Conservation (phyloP, 73 alveolate species). For the Paraurostyla sp. region DNA sequence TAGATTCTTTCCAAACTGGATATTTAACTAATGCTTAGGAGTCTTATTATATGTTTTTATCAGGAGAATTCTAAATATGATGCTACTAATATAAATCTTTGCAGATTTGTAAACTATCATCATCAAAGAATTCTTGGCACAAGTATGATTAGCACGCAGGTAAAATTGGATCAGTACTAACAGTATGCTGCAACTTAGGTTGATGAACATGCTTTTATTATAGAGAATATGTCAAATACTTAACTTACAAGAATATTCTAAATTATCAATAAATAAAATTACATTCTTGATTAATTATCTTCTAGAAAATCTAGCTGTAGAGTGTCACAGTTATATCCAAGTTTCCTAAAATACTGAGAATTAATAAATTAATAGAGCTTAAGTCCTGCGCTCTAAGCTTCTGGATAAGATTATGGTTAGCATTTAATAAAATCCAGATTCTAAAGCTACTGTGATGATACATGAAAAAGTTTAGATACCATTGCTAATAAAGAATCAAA, state of each 20-base stretch:
- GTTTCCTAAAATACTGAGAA: neutral
- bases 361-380: neutral
- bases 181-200: too few relatives aligned
- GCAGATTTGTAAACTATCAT: too few relatives aligned
- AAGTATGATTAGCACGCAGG: neutral
- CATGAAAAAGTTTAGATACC: constrained; percentile 13
- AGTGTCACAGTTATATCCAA: neutral
- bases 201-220: neutral
- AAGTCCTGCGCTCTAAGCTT: neutral
- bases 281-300: neutral
- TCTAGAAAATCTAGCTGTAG: constrained; percentile 7
- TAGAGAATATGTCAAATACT: neutral
- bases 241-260: constrained; percentile 7
- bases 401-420: neutral
- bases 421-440: neutral
- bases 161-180: neutral
- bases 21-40: too few relatives aligned
- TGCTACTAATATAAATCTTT: too few relatives aligned
- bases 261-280: neutral
- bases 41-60: too few relatives aligned
- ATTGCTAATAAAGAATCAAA: neutral
- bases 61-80: too few relatives aligned
- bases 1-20: too few relatives aligned
- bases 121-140: too few relatives aligned
- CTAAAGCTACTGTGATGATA: constrained; percentile 3